A percentile compares a stretch with the other conserved stretches of the same genome.
These are phyloP conservation scores for Cucurbitaria berberidis DNA, from an alignment of 2,329 filamentous ascomycete genomes.

Conservation along the genomic window DNA sequence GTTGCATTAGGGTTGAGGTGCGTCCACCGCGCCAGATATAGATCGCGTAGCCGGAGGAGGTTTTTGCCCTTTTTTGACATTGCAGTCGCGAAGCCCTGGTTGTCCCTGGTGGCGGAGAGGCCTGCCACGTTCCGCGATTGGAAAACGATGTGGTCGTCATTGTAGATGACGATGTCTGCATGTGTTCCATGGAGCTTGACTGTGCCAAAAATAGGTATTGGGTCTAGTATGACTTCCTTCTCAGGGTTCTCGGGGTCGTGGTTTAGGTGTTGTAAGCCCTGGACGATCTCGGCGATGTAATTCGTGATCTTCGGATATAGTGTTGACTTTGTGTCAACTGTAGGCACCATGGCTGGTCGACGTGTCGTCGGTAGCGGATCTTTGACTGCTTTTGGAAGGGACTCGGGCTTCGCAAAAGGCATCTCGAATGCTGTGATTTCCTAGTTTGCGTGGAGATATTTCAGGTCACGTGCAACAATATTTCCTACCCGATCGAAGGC, in stretches of 20 bases:
- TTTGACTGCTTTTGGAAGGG: not conserved
- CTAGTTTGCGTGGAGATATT: not conserved
- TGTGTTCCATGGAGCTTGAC: slow-evolving; percentile 46
- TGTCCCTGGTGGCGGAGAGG: slow-evolving; percentile 27
- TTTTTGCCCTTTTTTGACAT: slow-evolving; percentile 23
- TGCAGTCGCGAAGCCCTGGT: slow-evolving; percentile 29
- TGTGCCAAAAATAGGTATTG: slow-evolving; percentile 34
- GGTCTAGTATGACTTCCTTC: slow-evolving; percentile 2
- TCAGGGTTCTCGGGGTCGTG: slow-evolving; percentile 9
- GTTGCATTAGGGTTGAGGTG: slow-evolving; percentile 16
- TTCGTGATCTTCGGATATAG: slow-evolving; percentile 41
- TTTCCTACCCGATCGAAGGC: not conserved
- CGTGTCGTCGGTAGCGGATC: not conserved
- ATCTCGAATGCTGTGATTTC: not conserved
- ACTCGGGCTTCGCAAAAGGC: not conserved
- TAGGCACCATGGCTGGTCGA: slow-evolving; percentile 12
- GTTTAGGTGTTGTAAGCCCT: slow-evolving; percentile 18
- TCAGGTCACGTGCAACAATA: not conserved
- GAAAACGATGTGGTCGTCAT: slow-evolving; percentile 26
- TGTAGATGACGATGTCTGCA: slow-evolving; percentile 36
- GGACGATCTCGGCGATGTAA: slow-evolving; percentile 26
- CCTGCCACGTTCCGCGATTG: slow-evolving; percentile 33
- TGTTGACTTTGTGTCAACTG: slow-evolving; percentile 19
- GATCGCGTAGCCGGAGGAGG: slow-evolving; percentile 26
- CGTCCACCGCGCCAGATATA: slow-evolving; percentile 24